Conservation (phyloP, 371 early-diverging fungal genomes). For the Capillidium rhysosporum region DNA sequence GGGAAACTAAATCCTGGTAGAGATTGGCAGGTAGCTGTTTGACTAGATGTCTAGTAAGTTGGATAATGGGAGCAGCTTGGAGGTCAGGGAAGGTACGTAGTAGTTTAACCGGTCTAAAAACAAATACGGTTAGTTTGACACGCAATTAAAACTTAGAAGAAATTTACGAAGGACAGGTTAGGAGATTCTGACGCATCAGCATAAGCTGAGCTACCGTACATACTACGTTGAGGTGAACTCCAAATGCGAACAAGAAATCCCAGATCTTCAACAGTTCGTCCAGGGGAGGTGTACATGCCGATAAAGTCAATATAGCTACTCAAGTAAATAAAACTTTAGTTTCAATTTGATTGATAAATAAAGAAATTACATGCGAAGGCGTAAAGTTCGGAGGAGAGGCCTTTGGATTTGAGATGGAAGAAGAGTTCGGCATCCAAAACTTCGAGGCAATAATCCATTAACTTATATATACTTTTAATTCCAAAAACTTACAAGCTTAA, state of each 20-base stretch:
- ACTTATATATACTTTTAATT: conserved; percentile 18
- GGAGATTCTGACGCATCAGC: conserved; percentile 47
- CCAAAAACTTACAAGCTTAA: conserved; percentile 1
- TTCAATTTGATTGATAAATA: neutral
- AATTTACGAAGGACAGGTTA: conserved; percentile 32
- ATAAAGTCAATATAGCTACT: conserved; percentile 76
- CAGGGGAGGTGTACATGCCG: conserved; percentile 74
- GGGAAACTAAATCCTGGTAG: conserved; percentile 53
- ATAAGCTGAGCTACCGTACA: conserved; percentile 69
- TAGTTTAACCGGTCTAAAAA: conserved; percentile 48
- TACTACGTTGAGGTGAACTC: conserved; percentile 77
- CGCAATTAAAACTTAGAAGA: neutral
- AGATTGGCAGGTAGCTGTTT: conserved; percentile 39
- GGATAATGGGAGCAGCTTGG: conserved; percentile 42
- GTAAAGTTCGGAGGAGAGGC: conserved; percentile 53
- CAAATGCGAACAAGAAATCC: conserved; percentile 82
- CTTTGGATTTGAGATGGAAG: conserved; percentile 45
- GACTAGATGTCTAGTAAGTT: conserved; percentile 32
- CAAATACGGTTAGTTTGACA: neutral
- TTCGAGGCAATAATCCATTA: conserved; percentile 60
- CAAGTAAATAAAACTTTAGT: neutral
- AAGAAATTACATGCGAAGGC: conserved; percentile 64
- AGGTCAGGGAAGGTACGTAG: conserved; percentile 61
- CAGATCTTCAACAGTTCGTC: conserved; percentile 63
- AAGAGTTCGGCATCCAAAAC: conserved; percentile 54